These are phyloP conservation scores for Leishmania tropica DNA, from an alignment of 208 protist genomes.

Conservation along the genomic window DNA sequence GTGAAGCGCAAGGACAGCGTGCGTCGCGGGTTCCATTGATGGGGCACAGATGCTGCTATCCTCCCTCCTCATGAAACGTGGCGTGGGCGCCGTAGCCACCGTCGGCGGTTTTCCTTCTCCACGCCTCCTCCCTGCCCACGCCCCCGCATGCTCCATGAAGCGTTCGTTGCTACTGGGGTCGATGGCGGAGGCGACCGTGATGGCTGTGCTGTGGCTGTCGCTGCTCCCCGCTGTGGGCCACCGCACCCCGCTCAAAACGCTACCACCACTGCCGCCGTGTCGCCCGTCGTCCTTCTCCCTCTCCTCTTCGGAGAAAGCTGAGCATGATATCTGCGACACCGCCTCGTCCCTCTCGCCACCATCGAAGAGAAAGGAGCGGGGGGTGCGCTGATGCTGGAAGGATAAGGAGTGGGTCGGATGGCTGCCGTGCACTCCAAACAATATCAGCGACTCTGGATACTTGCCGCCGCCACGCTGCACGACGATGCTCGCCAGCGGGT, in stretches of 20 bases:
- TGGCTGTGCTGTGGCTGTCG: neutral
- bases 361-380: neutral
- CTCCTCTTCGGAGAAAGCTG: neutral
- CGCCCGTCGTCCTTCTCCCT: neutral
- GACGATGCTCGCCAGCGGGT: neutral
- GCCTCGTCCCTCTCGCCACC: neutral
- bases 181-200: neutral
- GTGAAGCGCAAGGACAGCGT: neutral
- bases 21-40: neutral
- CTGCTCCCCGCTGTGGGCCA: neutral
- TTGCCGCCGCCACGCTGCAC: conserved; percentile 18
- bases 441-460: conserved; percentile 7
- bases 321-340: neutral
- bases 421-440: neutral
- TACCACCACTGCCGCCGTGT: neutral
- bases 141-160: neutral
- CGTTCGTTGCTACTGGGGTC: conserved; percentile 8
- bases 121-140: neutral
- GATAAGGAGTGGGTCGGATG: conserved; percentile 14
- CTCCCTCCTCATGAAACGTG: neutral
- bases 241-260: neutral
- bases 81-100: neutral
- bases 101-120: neutral
- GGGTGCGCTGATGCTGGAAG: conserved; percentile 3
- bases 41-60: neutral